phyloP scores from a whole-genome alignment of 345 rosid genomes.

The Eucalyptus virginea region DNA sequence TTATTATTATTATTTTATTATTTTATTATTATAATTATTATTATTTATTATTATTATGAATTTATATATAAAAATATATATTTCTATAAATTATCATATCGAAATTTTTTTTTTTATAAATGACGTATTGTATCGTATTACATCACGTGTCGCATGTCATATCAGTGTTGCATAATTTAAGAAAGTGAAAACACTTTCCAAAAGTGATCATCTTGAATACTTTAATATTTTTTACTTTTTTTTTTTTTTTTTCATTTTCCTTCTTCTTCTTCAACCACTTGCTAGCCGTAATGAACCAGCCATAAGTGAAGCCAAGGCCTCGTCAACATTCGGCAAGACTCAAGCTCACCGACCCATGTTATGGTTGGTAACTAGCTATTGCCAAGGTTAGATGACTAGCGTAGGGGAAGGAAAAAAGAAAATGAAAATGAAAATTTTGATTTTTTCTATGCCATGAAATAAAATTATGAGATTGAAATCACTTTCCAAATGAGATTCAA shows the following conservation, averaged over 20 bases:
- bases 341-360: accelerated
- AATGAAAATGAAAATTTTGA: not conserved
- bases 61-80: too few relatives aligned
- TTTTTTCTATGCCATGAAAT: not conserved
- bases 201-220: too few relatives aligned
- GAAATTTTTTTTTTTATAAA: too few relatives aligned
- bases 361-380: accelerated
- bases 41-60: too few relatives aligned
- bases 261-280: too few relatives aligned
- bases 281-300: too few relatives aligned
- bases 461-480: not conserved
- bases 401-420: not conserved
- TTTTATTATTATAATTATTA: too few relatives aligned
- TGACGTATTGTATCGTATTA: accelerated
- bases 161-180: accelerated
- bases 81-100: too few relatives aligned
- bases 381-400: accelerated
- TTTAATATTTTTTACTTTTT: too few relatives aligned
- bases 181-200: too few relatives aligned
- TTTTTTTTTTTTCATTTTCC: too few relatives aligned
- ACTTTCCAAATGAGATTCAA: not conserved
- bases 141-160: accelerated
- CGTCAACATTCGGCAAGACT: not conserved
- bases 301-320: not conserved
- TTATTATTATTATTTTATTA: too few relatives aligned